Evolutionary conservation across 768 basidiomycete genomes (phyloP).

Genomic region (Paxillus involutus): DNA sequence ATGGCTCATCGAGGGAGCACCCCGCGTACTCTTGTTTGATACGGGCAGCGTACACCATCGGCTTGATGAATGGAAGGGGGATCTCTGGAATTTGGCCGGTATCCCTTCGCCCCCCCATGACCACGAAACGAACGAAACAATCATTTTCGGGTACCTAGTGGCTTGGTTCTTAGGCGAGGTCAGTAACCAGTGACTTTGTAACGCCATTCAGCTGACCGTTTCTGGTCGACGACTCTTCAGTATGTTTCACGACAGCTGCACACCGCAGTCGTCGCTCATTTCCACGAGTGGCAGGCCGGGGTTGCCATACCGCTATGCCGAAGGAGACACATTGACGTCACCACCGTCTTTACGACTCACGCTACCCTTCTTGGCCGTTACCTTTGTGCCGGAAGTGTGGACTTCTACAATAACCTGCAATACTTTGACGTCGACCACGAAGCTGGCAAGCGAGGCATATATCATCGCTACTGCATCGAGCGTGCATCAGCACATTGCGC

Average conservation of each 20-base stretch:
- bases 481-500: slow-evolving; percentile 92
- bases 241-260: slow-evolving; percentile 78
- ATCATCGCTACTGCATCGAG: slow-evolving; percentile 98
- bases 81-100: slow-evolving; percentile 97
- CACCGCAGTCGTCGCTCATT: slow-evolving; percentile 93
- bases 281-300: slow-evolving; percentile 99
- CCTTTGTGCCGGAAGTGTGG: slow-evolving; percentile 96
- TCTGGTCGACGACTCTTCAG: slow-evolving; percentile 36
- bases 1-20: slow-evolving; percentile 98
- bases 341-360: slow-evolving; percentile 98
- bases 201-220: slow-evolving; percentile 3
- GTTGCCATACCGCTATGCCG: slow-evolving; percentile 93
- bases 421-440: slow-evolving; percentile 99
- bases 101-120: slow-evolving; percentile 97
- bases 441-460: slow-evolving; percentile 98
- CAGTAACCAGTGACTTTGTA: slow-evolving; percentile 29
- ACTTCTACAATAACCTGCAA: slow-evolving; percentile 99
- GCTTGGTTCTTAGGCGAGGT: slow-evolving; percentile 99
- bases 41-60: slow-evolving; percentile 83
- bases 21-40: slow-evolving; percentile 94
- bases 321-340: slow-evolving; percentile 96
- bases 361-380: slow-evolving; percentile 98
- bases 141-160: slow-evolving; percentile 95
- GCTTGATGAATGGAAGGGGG: slow-evolving; percentile 98
- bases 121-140: slow-evolving; percentile 97